Conservation (phyloP, 1,139 yeast genomes). For the Yamadazyma blattariae region DNA sequence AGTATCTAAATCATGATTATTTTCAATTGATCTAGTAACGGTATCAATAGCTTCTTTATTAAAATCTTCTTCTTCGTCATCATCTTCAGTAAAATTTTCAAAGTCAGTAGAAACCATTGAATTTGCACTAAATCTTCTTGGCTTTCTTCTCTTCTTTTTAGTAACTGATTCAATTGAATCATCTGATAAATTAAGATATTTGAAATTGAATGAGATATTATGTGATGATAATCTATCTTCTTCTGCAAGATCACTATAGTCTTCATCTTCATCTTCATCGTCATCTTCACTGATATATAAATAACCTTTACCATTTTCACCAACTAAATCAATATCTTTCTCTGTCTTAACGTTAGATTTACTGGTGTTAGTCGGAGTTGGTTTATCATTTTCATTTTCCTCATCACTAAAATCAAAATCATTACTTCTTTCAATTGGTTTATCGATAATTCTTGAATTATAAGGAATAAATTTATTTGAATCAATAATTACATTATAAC, state of each 20-base stretch:
- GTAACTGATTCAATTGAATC: conserved; percentile 67
- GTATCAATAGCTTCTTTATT: conserved; percentile 90
- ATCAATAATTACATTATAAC: conserved; percentile 69
- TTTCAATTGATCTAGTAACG: conserved; percentile 84
- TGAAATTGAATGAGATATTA: conserved; percentile 21
- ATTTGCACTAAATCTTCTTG: conserved; percentile 36
- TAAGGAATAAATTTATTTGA: conserved; percentile 43
- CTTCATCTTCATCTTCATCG: conserved; percentile 19
- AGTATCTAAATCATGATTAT: conserved; percentile 89
- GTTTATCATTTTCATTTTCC: not conserved
- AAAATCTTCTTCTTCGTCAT: conserved; percentile 67
- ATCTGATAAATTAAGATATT: conserved; percentile 70
- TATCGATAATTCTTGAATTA: conserved; percentile 51
- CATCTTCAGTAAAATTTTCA: conserved; percentile 28
- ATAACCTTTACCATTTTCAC: conserved; percentile 59
- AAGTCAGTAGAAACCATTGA: conserved; percentile 41
- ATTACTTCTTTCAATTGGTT: conserved; percentile 36
- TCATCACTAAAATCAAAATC: conserved; percentile 19
- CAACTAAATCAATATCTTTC: conserved; percentile 29
- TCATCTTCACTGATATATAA: conserved; percentile 51
- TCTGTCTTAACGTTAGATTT: conserved; percentile 13
- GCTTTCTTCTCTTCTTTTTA: conserved; percentile 27
- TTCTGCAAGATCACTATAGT: conserved; percentile 16
- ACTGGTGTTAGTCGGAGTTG: conserved; percentile 2
- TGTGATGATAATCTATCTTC: conserved; percentile 12